These are phyloP conservation scores for Ligustrum vulgare DNA, from an alignment of 257 asterid genomes.

Conservation along the genomic window DNA sequence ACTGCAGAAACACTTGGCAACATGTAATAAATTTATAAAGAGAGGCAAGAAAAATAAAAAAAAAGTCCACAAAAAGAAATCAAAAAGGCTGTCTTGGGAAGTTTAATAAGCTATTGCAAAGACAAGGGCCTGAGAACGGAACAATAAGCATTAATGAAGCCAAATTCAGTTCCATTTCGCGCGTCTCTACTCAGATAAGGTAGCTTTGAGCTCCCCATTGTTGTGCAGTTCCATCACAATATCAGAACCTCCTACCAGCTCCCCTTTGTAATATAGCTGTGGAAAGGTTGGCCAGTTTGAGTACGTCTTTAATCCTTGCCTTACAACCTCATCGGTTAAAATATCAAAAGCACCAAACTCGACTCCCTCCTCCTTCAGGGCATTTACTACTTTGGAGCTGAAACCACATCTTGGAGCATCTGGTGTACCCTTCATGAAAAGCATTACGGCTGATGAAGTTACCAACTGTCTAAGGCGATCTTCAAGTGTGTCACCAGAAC, in stretches of 20 bases:
- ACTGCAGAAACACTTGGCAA: not conserved
- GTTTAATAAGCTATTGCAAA: not conserved
- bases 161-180: not conserved
- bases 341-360: conserved; percentile 86
- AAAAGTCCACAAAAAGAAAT: not conserved
- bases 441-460: conserved; percentile 64
- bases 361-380: conserved; percentile 67
- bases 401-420: conserved; percentile 86
- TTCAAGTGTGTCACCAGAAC: conserved; percentile 44
- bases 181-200: conserved; percentile 54
- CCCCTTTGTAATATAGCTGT: conserved; percentile 89
- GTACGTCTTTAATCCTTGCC: conserved; percentile 83
- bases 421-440: conserved; percentile 86
- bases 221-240: conserved; percentile 71
- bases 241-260: conserved; percentile 93
- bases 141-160: not conserved
- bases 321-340: conserved; percentile 75
- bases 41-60: not conserved
- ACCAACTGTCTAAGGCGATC: conserved; percentile 61
- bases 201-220: conserved; percentile 68
- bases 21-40: not conserved
- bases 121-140: not conserved
- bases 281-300: conserved; percentile 99
- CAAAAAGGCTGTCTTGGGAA: not conserved
- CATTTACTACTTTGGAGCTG: conserved; percentile 86